Percentiles rank a stretch among this genome's conserved stretches.
phyloP scores from a whole-genome alignment of 129 eudicot species.

The Tagetes erecta region DNA sequence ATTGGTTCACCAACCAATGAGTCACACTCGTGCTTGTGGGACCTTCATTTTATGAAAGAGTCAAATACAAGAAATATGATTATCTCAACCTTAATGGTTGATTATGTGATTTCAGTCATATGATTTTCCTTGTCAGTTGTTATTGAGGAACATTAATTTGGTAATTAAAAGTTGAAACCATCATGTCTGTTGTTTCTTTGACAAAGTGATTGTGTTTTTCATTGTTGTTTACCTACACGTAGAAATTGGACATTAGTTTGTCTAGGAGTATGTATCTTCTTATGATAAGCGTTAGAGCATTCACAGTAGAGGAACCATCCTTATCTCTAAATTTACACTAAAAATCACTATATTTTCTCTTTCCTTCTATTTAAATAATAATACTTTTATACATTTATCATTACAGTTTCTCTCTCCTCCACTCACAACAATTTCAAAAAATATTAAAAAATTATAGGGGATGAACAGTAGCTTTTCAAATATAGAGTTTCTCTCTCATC shows the following conservation, averaged over 20 bases:
- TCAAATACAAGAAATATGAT: constrained; percentile 8
- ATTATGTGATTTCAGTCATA: constrained; percentile 3
- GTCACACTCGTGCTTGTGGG: constrained; percentile 3
- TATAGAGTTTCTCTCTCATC: too few species aligned
- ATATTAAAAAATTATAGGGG: too few species aligned
- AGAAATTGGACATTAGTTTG: neutral
- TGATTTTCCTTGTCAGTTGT: constrained; percentile 13
- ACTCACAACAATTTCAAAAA: too few species aligned
- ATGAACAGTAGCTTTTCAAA: too few species aligned
- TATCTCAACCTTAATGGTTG: constrained; percentile 8
- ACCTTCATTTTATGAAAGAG: constrained; percentile 2
- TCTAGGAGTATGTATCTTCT: neutral
- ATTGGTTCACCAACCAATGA: neutral
- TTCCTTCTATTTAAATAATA: too few species aligned
- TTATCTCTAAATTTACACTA: too few species aligned
- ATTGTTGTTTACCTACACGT: constrained; percentile 12
- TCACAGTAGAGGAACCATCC: too few species aligned
- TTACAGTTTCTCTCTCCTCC: too few species aligned
- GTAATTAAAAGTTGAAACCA: neutral
- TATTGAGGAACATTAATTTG: neutral
- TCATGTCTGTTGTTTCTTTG: neutral
- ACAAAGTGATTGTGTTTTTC: constrained; percentile 11
- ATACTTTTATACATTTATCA: too few species aligned
- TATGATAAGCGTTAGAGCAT: too few species aligned
- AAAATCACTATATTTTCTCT: too few species aligned